Evolutionary conservation across 1,284 basidiomycete genomes (phyloP), one percentile per base, ranked within the genome.

Genomic region (Mycena citricolor): DNA sequence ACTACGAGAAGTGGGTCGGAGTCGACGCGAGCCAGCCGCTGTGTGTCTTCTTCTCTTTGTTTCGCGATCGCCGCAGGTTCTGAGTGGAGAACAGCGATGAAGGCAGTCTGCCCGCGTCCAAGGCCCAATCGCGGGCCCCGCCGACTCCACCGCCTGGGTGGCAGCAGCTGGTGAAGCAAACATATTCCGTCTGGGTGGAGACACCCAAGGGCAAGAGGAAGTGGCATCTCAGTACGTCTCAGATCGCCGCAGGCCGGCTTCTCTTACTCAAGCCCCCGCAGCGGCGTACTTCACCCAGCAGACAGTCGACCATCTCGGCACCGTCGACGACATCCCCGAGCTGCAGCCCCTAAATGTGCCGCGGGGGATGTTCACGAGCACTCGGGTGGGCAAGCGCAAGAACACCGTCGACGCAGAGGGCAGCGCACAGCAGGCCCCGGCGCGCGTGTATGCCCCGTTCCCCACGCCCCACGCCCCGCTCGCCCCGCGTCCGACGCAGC

Each of bases 261-360:
- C 17, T 26, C 28, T 44, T 22, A 34, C 32, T 12, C 39, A 22
- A 22, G 28, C 21, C n/a, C 39, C 10, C 37, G 19, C 52, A 87
- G 85, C 84, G 55, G 84, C 86, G 4, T 88, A 88, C 63, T 88
- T 86, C 60, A 86, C 85, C 14, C 83, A 86, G 54, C 67, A 73
- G 6, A 83, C 82, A 5, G 76, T 85, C 20, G 80, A 85, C 58
- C 68, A 74, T 32, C 68, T 87, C 28, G 70, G 70, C 30, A 83
- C 83, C 3, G 73, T 88, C 35, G 81, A 86, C 52, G 76, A 82
- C 54, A 67, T 81, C 54, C 68, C 69, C 10, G 65, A 66, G 14
- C 67, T 86, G 16, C 68, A 70, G 26, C 69, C 73, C 40, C 66
- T 86, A 20, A 62, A 64, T 8, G 74, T 85, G 2, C 81, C 83